Evolutionary conservation across 208 protist genomes (phyloP).

Genomic region (Herpetomonas samuelpessoai): DNA sequence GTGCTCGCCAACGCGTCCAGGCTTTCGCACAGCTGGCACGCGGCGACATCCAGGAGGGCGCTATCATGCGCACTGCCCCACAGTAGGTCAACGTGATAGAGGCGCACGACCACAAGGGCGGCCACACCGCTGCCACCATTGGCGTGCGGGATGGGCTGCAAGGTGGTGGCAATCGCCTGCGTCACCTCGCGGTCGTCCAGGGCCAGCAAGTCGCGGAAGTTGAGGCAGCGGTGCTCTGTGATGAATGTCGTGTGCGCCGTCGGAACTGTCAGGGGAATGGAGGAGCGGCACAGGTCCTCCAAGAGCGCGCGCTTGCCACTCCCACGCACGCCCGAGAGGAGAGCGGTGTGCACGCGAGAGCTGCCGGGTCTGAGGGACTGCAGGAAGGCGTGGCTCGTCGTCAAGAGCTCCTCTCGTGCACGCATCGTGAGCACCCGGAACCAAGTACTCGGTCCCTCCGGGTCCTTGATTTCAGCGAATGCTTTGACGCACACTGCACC

Average conservation of each 20-base stretch:
- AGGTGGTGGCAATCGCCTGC: constrained; percentile 22
- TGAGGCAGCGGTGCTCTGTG: constrained; percentile 37
- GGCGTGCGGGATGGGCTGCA: constrained; percentile 18
- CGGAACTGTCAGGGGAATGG: constrained; percentile 9
- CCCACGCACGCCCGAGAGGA: not conserved
- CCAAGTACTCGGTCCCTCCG: no score
- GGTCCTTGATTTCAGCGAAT: no score
- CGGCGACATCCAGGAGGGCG: not conserved
- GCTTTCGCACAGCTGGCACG: not conserved
- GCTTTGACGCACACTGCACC: no score
- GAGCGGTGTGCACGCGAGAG: not conserved
- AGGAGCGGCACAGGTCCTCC: not conserved
- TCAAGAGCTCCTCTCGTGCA: not conserved
- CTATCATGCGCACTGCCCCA: constrained; percentile 6
- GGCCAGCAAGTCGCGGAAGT: constrained; percentile 42
- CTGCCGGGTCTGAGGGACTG: not conserved
- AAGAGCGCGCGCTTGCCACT: not conserved
- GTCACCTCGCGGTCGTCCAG: constrained; percentile 47
- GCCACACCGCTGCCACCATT: not conserved
- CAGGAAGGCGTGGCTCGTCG: not conserved
- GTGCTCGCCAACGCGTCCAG: not conserved
- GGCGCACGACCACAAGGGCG: not conserved
- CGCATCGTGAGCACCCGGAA: no score
- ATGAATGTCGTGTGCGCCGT: constrained; percentile 7
- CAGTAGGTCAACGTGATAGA: not conserved